Conservation (phyloP, 345 rosid genomes). For the Zanthoxylum bungeanum region DNA sequence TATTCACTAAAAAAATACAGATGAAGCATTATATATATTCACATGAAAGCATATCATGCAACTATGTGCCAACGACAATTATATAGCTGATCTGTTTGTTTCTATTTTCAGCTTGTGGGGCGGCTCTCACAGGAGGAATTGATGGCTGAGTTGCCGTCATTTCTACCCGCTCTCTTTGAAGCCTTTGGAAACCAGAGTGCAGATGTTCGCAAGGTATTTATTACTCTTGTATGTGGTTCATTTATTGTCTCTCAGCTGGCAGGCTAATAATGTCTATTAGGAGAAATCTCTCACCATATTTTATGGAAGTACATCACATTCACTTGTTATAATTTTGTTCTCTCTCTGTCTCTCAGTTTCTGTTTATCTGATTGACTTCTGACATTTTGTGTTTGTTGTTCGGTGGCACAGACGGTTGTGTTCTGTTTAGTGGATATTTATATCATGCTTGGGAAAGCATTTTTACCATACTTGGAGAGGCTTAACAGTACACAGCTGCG, state of each 20-base stretch:
- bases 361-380: not conserved
- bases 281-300: not conserved
- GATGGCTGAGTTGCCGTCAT: slow-evolving; percentile 75
- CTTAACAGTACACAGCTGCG: slow-evolving; percentile 87
- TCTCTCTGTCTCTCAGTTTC: not conserved
- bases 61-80: not conserved
- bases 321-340: not conserved
- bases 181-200: slow-evolving; percentile 98
- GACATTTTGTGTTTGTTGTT: not conserved
- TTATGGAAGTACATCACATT: not conserved
- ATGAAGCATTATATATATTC: not conserved
- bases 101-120: slow-evolving; percentile 72
- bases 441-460: slow-evolving; percentile 95
- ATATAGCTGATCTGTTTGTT: slow-evolving; percentile 12
- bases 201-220: slow-evolving; percentile 90
- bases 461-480: slow-evolving; percentile 90
- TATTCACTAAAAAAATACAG: not conserved
- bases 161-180: slow-evolving; percentile 93
- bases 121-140: slow-evolving; percentile 89
- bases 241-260: not conserved
- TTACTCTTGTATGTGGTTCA: not conserved
- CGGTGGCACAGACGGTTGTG: slow-evolving; percentile 76
- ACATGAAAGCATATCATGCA: not conserved
- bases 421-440: slow-evolving; percentile 98
- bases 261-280: not conserved